Evolutionary conservation across 495 filamentous ascomycete species (phyloP).

Genomic region (Xylaria venustula): DNA sequence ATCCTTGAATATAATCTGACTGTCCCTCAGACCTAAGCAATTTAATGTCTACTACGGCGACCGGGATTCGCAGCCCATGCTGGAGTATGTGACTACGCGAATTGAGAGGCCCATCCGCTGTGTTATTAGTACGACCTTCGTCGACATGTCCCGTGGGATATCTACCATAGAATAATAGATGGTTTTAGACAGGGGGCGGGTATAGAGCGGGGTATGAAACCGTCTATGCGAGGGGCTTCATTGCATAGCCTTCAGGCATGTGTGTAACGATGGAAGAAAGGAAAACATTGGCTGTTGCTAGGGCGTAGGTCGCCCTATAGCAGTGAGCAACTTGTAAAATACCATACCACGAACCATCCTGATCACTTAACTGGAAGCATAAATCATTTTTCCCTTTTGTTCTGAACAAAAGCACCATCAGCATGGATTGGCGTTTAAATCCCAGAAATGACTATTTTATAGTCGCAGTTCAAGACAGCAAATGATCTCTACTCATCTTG

Average conservation of each 20-base stretch:
- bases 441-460: not conserved
- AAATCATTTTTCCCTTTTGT: slow-evolving; percentile 12
- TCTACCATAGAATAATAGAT: slow-evolving; percentile 35
- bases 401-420: not conserved
- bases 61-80: slow-evolving; percentile 25
- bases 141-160: slow-evolving; percentile 29
- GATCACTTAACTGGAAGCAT: slow-evolving; percentile 10
- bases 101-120: slow-evolving; percentile 16
- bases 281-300: slow-evolving; percentile 2
- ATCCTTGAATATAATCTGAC: not conserved
- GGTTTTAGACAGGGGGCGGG: slow-evolving; percentile 22
- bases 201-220: slow-evolving; percentile 17
- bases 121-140: slow-evolving; percentile 17
- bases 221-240: slow-evolving; percentile 7
- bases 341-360: slow-evolving; percentile 10
- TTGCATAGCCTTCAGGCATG: slow-evolving; percentile 13
- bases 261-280: slow-evolving; percentile 14
- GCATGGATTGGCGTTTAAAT: slow-evolving; percentile 2
- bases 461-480: not conserved
- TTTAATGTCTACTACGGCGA: slow-evolving; percentile 29
- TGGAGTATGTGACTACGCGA: slow-evolving; percentile 23
- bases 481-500: slow-evolving; percentile 1
- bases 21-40: slow-evolving; percentile 28
- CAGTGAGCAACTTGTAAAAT: slow-evolving; percentile 16
- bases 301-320: not conserved